Conservation (phyloP, 805 yeast species). For the Starmerella gropengiesseri region DNA sequence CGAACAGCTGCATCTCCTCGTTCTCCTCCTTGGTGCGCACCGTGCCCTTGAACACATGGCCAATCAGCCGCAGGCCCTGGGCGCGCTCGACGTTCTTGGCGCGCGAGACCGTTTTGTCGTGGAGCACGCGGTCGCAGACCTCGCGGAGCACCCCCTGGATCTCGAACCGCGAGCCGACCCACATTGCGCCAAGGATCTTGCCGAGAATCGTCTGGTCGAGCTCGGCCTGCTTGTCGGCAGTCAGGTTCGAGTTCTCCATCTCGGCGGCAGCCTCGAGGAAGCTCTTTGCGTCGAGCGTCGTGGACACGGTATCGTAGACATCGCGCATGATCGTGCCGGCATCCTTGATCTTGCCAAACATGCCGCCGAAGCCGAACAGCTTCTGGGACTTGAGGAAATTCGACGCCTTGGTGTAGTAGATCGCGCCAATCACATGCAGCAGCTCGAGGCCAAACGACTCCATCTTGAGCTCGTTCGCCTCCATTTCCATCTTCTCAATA, state of each 20-base stretch:
- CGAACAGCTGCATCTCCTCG: slow-evolving; percentile 81
- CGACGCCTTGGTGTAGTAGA: slow-evolving; percentile 64
- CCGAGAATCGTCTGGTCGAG: slow-evolving; percentile 77
- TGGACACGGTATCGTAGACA: slow-evolving; percentile 67
- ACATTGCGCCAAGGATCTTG: slow-evolving; percentile 82
- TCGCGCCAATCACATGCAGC: slow-evolving; percentile 63
- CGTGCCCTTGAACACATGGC: slow-evolving; percentile 54
- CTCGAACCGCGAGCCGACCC: slow-evolving; percentile 90
- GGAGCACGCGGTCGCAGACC: slow-evolving; percentile 66
- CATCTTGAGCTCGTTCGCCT: slow-evolving; percentile 82
- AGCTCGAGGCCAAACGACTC: slow-evolving; percentile 93
- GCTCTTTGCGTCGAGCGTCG: slow-evolving; percentile 80
- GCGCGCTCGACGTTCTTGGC: slow-evolving; percentile 65
- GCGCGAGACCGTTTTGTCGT: slow-evolving; percentile 52
- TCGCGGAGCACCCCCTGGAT: slow-evolving; percentile 67
- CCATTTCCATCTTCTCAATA: slow-evolving; percentile 54
- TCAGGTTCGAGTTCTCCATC: slow-evolving; percentile 49
- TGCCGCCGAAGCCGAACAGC: slow-evolving; percentile 77
- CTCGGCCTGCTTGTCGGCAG: slow-evolving; percentile 57
- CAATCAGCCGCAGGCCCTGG: slow-evolving; percentile 62
- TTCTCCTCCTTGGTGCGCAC: slow-evolving; percentile 77
- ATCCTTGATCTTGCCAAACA: slow-evolving; percentile 69
- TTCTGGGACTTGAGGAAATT: slow-evolving; percentile 64
- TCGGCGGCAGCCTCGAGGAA: slow-evolving; percentile 63
- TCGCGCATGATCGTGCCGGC: slow-evolving; percentile 75